Percentiles rank a stretch among this genome's conserved stretches.
Evolutionary conservation across 1,284 basidiomycete species (phyloP).

Genomic region (Pterulicium gracile): DNA sequence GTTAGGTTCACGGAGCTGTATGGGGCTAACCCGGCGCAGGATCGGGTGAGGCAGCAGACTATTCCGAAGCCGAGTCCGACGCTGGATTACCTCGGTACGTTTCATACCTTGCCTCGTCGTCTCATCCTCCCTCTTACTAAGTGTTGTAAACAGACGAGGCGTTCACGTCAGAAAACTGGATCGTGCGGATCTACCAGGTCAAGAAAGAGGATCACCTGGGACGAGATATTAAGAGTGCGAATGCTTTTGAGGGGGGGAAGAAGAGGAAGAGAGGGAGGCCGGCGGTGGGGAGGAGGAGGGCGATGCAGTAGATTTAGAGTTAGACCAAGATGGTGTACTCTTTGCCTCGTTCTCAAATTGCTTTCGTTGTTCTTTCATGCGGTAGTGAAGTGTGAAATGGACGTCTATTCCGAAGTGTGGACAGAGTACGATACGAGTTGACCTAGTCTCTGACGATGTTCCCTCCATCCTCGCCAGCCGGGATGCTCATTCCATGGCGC

Average conservation of each 20-base stretch:
- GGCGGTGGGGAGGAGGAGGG: constrained; percentile 37
- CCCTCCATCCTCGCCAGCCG: too few species aligned
- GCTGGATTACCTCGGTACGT: constrained; percentile 77
- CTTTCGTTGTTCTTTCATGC: too few species aligned
- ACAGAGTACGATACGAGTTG: too few species aligned
- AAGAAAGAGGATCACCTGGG: constrained; percentile 92
- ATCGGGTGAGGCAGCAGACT: constrained; percentile 78
- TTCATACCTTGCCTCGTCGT: constrained; percentile 5
- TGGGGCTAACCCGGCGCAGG: constrained; percentile 58
- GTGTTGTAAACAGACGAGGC: constrained; percentile 73
- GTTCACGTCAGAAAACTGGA: constrained; percentile 97
- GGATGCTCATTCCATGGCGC: too few species aligned
- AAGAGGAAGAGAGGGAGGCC: constrained; percentile 75
- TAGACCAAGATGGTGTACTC: too few species aligned
- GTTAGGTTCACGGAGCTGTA: constrained; percentile 81
- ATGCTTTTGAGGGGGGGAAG: constrained; percentile 80
- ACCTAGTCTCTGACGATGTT: too few species aligned
- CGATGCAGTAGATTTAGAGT: constrained; percentile 11
- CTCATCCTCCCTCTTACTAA: constrained; percentile 11
- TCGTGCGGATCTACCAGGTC: constrained; percentile 90
- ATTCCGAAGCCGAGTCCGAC: constrained; percentile 72
- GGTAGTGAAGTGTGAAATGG: too few species aligned
- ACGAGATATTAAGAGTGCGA: constrained; percentile 78
- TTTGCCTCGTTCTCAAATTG: background rate
- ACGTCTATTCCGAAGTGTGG: too few species aligned